A percentile compares a stretch with the other conserved stretches of the same genome.
Evolutionary conservation across 306 rosid species (phyloP).

Genomic region (Gillenia trifoliata): DNA sequence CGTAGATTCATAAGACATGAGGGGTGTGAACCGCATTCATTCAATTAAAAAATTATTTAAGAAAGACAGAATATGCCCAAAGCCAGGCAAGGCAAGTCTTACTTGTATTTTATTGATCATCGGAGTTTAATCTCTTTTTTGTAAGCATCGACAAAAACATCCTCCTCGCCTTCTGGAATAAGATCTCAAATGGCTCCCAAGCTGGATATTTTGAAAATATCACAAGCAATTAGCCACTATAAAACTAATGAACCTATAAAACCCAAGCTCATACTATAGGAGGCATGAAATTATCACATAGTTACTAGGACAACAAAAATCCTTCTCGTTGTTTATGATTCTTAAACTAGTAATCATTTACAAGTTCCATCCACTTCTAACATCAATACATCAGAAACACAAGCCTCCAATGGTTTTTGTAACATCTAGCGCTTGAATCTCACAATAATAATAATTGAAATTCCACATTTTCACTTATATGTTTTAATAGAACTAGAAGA

Average conservation of each 20-base stretch:
- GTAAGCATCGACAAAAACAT: conserved; percentile 71
- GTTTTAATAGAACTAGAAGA: not conserved
- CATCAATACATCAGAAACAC: not conserved
- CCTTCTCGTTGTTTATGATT: not conserved
- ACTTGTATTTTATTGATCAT: conserved; percentile 72
- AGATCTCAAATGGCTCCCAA: conserved; percentile 93
- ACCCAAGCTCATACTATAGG: not conserved
- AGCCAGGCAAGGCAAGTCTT: conserved; percentile 31
- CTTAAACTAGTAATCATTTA: not conserved
- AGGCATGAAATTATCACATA: not conserved
- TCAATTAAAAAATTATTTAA: not conserved
- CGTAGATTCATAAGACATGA: not conserved
- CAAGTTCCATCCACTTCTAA: not conserved
- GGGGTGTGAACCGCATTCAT: not conserved
- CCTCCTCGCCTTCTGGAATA: conserved; percentile 78
- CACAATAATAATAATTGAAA: not conserved
- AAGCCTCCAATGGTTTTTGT: not conserved
- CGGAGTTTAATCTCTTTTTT: conserved; percentile 77
- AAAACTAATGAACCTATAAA: not conserved
- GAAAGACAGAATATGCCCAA: conserved; percentile 1
- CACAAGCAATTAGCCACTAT: conserved; percentile 23
- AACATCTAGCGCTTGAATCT: no score
- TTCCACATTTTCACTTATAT: not conserved
- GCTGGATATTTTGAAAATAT: conserved; percentile 39
- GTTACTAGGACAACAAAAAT: not conserved